Conservation (phyloP, 2,329 filamentous ascomycete species). For the Penicillium capsulatum region DNA sequence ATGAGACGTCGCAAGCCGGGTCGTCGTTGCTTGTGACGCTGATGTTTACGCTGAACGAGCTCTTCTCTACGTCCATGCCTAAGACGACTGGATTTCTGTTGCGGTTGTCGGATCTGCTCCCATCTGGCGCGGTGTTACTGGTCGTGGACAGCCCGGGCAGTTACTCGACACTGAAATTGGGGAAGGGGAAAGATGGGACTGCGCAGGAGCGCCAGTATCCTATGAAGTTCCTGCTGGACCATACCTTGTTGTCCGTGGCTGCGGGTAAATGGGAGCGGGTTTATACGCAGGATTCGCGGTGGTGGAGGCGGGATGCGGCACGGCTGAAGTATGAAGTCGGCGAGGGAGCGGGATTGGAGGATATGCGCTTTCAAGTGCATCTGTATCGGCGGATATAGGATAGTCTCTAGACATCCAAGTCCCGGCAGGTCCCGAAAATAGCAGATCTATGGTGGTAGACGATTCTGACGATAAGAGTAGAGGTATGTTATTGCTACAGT, state of each 20-base stretch:
- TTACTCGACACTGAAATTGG: conserved; percentile 77
- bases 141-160: conserved; percentile 91
- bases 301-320: conserved; percentile 69
- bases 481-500: conserved; percentile 28
- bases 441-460: background rate
- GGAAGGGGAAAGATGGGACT: conserved; percentile 46
- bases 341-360: conserved; percentile 83
- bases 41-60: conserved; percentile 92
- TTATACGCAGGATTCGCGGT: conserved; percentile 69
- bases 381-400: conserved; percentile 58
- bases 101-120: conserved; percentile 57
- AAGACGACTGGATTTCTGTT: conserved; percentile 75
- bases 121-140: conserved; percentile 63
- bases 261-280: conserved; percentile 66
- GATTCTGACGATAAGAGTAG: conserved; percentile 16
- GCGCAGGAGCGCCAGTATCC: conserved; percentile 63
- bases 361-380: conserved; percentile 94
- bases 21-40: conserved; percentile 64
- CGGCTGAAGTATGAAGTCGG: conserved; percentile 73
- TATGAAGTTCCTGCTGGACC: conserved; percentile 89
- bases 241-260: conserved; percentile 61
- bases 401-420: background rate
- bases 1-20: background rate
- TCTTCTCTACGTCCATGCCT: conserved; percentile 73
- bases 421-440: background rate